Evolutionary conservation across 208 protist species (phyloP), one percentile per base, ranked within the genome.

Genomic region (Wallacemonas collosoma): DNA sequence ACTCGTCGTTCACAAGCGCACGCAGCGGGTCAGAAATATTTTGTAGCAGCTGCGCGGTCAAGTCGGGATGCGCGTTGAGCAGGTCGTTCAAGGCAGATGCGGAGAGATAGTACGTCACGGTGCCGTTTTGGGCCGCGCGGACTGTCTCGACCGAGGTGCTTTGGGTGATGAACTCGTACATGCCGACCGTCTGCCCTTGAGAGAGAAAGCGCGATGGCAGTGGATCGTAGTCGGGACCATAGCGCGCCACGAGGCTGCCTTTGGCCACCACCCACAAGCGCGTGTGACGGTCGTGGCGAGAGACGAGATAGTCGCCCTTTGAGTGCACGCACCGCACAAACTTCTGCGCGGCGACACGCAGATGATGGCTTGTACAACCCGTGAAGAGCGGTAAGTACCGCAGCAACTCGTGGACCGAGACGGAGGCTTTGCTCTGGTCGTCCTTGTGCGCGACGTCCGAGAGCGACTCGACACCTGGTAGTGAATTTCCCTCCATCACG

Each of bases 401-500:
- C 15, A 93, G 72, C 64, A 93, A 71, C 75, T 88, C 88, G 68
- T 90, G 78, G 3, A 88, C 82, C 1, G 83, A 86, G 40, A 85
- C 68, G 53, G 75, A 76, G 60, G 54, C 73, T 47, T 78, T 79
- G 15, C 68, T 72, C 26, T 80, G 82, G 47, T 81, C 74, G 9
- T 73, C 62, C 26, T 75, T 56, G 8, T 80, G 73, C 2, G 72
- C 51, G 14, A 81, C 77, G 65, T 96, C 92, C n/a, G 87, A 89
- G 38, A 98, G 86, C 39, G 90, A 82, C 74, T 88, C 85, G 17
- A 98, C 80, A 54, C 93, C 97, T 17, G 93, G 94, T 36, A 98
- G 81, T 39, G 85, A 76, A 55, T 87, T 81, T 26, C 98, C 99
- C 79, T 99, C 97, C 4, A 99, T 87, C 5, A 99, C 85, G 79